Percentiles rank a stretch among this genome's conserved stretches.
phyloP scores from a whole-genome alignment of 2,329 filamentous ascomycete species.

The Coniochaeta ligniaria region DNA sequence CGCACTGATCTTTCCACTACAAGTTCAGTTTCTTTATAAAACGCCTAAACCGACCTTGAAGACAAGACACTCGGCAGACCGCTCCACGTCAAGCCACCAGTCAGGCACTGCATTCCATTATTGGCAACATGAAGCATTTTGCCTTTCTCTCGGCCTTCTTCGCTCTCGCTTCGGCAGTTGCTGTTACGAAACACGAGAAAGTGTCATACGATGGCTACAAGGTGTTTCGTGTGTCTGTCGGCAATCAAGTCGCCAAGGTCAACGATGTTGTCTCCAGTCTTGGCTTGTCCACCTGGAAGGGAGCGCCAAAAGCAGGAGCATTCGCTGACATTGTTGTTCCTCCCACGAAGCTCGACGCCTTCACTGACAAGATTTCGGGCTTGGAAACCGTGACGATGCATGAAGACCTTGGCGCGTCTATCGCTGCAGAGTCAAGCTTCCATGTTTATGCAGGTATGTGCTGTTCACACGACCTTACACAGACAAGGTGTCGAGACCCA shows the following conservation, averaged over 20 bases:
- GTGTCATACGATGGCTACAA: slow-evolving; percentile 36
- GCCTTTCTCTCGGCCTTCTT: slow-evolving; percentile 5
- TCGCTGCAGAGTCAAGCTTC: slow-evolving; percentile 25
- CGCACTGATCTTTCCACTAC: too few species aligned
- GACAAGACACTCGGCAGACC: background rate
- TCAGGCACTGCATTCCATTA: background rate
- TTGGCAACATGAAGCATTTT: slow-evolving; percentile 10
- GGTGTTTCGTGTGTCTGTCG: slow-evolving; percentile 33
- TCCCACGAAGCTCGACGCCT: slow-evolving; percentile 23
- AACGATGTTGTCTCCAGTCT: slow-evolving; percentile 25
- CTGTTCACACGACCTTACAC: background rate
- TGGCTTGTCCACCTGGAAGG: slow-evolving; percentile 29
- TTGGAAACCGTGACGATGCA: slow-evolving; percentile 28
- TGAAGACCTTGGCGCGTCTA: slow-evolving; percentile 29
- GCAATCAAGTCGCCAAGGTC: slow-evolving; percentile 22
- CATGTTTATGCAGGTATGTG: slow-evolving; percentile 20
- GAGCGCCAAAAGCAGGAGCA: slow-evolving; percentile 22
- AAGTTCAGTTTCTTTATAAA: too few species aligned
- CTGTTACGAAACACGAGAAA: slow-evolving; percentile 4
- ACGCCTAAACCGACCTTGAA: too few species aligned
- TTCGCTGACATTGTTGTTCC: slow-evolving; percentile 34
- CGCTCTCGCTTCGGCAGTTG: slow-evolving; percentile 10
- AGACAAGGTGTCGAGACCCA: background rate
- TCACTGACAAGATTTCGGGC: slow-evolving; percentile 21
- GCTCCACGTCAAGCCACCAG: background rate